Percentiles rank a stretch among this genome's conserved stretches.
Conservation (phyloP, 306 rosid species). For the Ochetophila trinervis region DNA sequence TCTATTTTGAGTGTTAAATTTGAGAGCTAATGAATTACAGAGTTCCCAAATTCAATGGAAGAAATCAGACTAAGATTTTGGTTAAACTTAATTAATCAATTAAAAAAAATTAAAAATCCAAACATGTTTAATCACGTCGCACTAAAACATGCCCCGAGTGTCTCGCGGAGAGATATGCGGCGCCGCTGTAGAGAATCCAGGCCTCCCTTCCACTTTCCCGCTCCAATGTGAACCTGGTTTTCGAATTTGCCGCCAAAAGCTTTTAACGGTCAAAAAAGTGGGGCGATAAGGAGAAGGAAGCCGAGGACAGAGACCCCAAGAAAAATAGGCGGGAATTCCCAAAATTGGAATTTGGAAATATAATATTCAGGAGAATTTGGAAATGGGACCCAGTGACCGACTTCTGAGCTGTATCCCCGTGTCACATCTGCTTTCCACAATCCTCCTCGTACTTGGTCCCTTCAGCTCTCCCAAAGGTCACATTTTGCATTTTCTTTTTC, state of each 20-base stretch:
- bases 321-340: constrained; percentile 35
- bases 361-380: background rate
- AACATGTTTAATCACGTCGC: constrained; percentile 30
- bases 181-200: constrained; percentile 30
- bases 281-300: background rate
- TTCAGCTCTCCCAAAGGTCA: constrained; percentile 16
- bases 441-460: constrained; percentile 38
- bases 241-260: constrained; percentile 48
- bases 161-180: constrained; percentile 41
- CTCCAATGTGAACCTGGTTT: background rate
- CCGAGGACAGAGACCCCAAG: background rate
- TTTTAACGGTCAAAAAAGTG: constrained; percentile 50
- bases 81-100: background rate
- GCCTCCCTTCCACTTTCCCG: constrained; percentile 1
- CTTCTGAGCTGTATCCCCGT: constrained; percentile 33
- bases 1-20: too few relatives aligned
- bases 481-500: background rate
- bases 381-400: constrained; percentile 9
- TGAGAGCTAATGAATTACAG: too few relatives aligned
- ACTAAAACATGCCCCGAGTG: constrained; percentile 34
- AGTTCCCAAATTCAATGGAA: background rate
- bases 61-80: constrained; percentile 1
- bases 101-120: background rate
- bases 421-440: constrained; percentile 1
- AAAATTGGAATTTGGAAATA: background rate